These are phyloP conservation scores for Peterozyma toletana DNA, from an alignment of 805 yeast genomes.

Conservation along the genomic window DNA sequence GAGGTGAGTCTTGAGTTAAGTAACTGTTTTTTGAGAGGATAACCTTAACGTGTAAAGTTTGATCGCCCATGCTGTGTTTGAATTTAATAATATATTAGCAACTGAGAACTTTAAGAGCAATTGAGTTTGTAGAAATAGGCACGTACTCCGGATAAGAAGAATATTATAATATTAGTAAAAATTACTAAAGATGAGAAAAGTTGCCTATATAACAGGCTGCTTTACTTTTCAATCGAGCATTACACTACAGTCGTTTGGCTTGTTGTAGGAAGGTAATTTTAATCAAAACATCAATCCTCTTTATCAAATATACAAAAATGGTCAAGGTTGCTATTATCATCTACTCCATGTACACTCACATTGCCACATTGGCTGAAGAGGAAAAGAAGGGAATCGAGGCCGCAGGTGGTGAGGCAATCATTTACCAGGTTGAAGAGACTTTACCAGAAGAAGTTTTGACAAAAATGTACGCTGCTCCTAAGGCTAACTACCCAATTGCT, in stretches of 20 bases:
- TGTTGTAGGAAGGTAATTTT: too few species aligned
- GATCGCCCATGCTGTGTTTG: too few species aligned
- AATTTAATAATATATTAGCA: too few species aligned
- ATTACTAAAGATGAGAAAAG: background rate
- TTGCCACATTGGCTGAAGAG: conserved; percentile 58
- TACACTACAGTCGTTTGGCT: too few species aligned
- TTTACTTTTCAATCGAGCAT: too few species aligned
- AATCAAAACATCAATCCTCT: too few species aligned
- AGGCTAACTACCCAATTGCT: conserved; percentile 47
- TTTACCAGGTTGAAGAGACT: conserved; percentile 80
- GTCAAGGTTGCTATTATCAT: conserved; percentile 29
- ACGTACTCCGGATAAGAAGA: background rate
- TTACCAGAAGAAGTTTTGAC: conserved; percentile 53
- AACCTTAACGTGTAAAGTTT: too few species aligned
- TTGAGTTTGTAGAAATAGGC: background rate
- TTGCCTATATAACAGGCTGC: too few species aligned
- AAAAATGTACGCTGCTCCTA: conserved; percentile 59
- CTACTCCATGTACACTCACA: conserved; percentile 78
- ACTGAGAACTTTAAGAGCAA: background rate
- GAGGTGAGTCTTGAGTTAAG: conserved; percentile 20
- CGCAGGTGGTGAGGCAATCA: conserved; percentile 63
- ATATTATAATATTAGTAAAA: background rate
- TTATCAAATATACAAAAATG: too few species aligned
- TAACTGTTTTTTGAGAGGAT: conserved; percentile 14
- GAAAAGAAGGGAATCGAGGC: conserved; percentile 61